phyloP scores from a whole-genome alignment of 805 yeast species.

The Sugiyamaella lignohabitans region DNA sequence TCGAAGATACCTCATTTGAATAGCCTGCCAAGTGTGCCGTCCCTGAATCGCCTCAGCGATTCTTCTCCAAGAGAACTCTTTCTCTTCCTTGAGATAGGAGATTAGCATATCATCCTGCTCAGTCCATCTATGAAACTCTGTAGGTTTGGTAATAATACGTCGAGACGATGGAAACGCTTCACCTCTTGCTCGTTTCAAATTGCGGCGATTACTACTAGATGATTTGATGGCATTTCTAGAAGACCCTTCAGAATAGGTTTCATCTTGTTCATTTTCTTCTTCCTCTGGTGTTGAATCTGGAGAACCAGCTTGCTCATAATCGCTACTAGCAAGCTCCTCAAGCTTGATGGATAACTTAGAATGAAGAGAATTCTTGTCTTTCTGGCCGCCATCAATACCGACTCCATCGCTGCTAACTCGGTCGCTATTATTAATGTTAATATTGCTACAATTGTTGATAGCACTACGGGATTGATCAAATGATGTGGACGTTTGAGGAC shows the following conservation, averaged over 20 bases:
- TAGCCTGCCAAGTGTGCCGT: constrained; percentile 40
- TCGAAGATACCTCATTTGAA: constrained; percentile 42
- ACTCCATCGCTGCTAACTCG: too few relatives aligned
- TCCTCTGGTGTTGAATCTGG: neutral
- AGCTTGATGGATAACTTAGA: neutral
- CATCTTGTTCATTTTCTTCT: neutral
- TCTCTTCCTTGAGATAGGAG: constrained; percentile 30
- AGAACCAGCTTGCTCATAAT: neutral
- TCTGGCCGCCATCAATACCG: too few relatives aligned
- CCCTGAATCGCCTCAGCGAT: constrained; percentile 26
- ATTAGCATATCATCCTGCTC: constrained; percentile 16
- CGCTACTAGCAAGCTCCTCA: neutral
- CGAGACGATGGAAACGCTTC: neutral
- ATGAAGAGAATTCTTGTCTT: neutral
- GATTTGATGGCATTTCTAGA: too few relatives aligned
- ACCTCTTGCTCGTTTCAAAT: too few relatives aligned
- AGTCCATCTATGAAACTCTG: constrained; percentile 12
- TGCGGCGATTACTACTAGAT: too few relatives aligned
- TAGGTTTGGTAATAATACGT: neutral
- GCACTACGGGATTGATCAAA: too few relatives aligned
- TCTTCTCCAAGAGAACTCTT: constrained; percentile 36
- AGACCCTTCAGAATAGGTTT: neutral
- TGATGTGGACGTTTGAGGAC: too few relatives aligned
- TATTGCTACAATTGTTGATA: too few relatives aligned
- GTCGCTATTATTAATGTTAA: too few relatives aligned